These are phyloP conservation scores for Clarireedia paspali DNA, from an alignment of 2,329 filamentous ascomycete genomes.

Conservation along the genomic window DNA sequence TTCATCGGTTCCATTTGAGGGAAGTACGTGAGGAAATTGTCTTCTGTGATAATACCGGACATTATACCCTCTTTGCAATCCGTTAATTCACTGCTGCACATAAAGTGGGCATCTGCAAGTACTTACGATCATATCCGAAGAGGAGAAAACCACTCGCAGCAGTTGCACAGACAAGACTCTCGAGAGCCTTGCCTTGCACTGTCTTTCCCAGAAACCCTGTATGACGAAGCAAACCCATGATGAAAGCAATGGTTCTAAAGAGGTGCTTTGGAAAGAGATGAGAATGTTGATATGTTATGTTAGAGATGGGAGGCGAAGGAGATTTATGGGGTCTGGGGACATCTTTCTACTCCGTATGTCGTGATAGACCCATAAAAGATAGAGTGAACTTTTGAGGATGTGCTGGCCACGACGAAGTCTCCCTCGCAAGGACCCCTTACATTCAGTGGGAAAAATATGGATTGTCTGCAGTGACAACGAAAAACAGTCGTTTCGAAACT, in stretches of 20 bases:
- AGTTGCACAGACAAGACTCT: constrained; percentile 9
- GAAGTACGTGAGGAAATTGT: constrained; percentile 35
- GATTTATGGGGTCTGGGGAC: constrained; percentile 8
- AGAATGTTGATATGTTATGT: too few relatives aligned
- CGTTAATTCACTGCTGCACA: background rate
- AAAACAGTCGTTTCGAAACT: background rate
- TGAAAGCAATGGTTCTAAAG: background rate
- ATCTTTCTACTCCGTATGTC: background rate
- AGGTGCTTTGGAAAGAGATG: background rate
- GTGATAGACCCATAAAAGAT: constrained; percentile 2
- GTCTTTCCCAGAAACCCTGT: constrained; percentile 5
- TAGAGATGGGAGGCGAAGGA: background rate
- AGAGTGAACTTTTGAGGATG: background rate
- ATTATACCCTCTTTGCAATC: constrained; percentile 7
- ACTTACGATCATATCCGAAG: constrained; percentile 11
- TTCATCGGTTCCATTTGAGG: constrained; percentile 17
- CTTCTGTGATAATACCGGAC: constrained; percentile 38
- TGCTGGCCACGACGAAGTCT: constrained; percentile 4
- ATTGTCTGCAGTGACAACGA: background rate
- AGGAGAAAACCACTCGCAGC: constrained; percentile 9
- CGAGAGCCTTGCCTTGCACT: constrained; percentile 7
- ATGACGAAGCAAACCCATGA: constrained; percentile 8
- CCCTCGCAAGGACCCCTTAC: background rate
- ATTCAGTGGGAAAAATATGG: background rate
- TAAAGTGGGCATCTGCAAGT: background rate